Base-by-base conservation (phyloP, 805 yeast genomes). In the Candida oleophila region DNA sequence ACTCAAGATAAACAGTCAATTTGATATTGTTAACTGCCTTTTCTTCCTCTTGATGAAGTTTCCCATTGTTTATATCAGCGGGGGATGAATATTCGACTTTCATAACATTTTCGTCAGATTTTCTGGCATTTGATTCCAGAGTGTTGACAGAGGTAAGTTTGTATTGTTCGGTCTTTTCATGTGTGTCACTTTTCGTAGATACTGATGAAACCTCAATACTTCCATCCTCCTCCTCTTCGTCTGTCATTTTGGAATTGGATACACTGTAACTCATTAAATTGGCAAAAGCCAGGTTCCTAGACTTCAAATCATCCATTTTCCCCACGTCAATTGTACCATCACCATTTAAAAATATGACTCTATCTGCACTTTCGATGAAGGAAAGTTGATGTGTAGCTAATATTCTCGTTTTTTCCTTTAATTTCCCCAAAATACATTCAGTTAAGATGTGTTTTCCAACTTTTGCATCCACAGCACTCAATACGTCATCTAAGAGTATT, bases 11-110 rank as follows among this genome's bases (percentile, higher is more conserved):
- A 20, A 87, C 80, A 2, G 60, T 56, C 41, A 69, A 60, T 1
- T 73, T 61, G 40, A 84, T 76, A 35, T 77, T 66, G 56, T 83
- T 82, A 11, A 77, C 81, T 3, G 86, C 84, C 46, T 78, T 71
- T 52, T 74, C 81, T 64, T 85, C 89, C 36, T 71, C 77, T 21
- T 63, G 59, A 28, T 73, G 67, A 20, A 66, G 45, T 44, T 46
- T 53, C 25, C 68, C 69, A 28, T 25, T 25, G 9, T 11, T 25
- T 11, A 25, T 7, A 25, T 25, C 30, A 25, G 11, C 11, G 7
- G 36, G 36, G 5, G 14, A 12, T 33, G 18, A 44, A 8, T 30
- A 36, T 12, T 56, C 54, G 48, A 64, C 62, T 45, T 55, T 53
- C 35, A 65, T 64, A 39, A 54, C 67, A 45, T 66, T 62, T 42